Evolutionary conservation across 208 protist genomes (phyloP), one percentile per base, ranked within the genome.

Genomic region (Trypanosomatidae sp.): DNA sequence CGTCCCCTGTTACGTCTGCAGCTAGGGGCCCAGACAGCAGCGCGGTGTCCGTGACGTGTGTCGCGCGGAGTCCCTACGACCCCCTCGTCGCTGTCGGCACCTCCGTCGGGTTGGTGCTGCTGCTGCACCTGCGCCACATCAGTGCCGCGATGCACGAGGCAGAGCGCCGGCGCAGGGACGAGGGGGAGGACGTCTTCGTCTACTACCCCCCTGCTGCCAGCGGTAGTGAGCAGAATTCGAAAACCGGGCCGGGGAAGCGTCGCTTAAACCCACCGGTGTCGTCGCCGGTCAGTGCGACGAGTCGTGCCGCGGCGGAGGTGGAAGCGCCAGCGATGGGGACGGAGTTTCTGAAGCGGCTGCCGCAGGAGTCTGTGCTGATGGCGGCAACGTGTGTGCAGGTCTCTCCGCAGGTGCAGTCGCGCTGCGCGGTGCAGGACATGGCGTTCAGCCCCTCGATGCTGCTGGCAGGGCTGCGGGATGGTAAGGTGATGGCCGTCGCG

Each of bases 401-500:
- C 17, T 73, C 80, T 8, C 84, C 89, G 47, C 71, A 69, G 55
- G 28, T 77, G 22, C 66, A 74, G 10, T 49, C 65, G 30, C 71
- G 82, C 72, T 53, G 67, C 59, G 81, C 79, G 12, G 84, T 97
- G 53, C 60, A 80, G 52, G 84, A 89, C 62, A 62, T 97, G n/a
- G 62, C 72, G 13, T 95, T 95, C 71, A 84, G 84, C n/a, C 93
- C 93, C 17, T 94, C 89, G 10, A 88, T 91, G 77, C 77, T 97
- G 69, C 83, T 97, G 6, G 89, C 87, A 3, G 91, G 87, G 17
- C 80, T 97, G 47, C 66, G 58, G 15, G 91, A 95, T 64, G 93
- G 93, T 0, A 91, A 85, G 75, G 80, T 94, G 59, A 84, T 95
- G 49, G 93, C 89, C 19, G 77, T 72, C 8, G 66, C 83, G 12